Evolutionary conservation across 139 green algal genomes (phyloP), one percentile per base, ranked within the genome.

Genomic region (Picochlorum sp.): DNA sequence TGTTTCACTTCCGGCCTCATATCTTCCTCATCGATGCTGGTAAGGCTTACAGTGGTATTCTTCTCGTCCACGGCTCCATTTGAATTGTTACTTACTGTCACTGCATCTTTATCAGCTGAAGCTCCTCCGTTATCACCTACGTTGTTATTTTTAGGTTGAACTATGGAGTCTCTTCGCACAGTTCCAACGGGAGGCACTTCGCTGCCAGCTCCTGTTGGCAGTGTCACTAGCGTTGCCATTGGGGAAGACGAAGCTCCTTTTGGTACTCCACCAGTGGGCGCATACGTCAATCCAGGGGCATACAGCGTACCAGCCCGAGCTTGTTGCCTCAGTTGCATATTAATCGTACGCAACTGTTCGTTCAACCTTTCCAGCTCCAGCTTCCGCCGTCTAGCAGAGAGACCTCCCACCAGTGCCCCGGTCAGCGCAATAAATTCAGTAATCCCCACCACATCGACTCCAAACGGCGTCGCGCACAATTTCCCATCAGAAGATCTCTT

Each of bases 371-470:
- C 85, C 33, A 94, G 30, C 72, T 95, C 87, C 16, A 76, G 63
- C 77, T 95, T 95, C 29, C 87, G 75, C 55, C 84, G 72, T 5
- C 84, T 68, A 1, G 87, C 81, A 14, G 79, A 73, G 10, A 95
- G 56, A 16, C 87, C 79, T 50, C 69, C 70, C 37, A 82, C 74
- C 25, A 85, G 52, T 28, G 87, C 87, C 4, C 87, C 84, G 13
- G 89, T 78, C 0, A 96, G 69, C 16, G 83, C 86, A 2, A 97
- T 54, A 2, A 83, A 54, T 74, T 96, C 85, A 2, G 84, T 96
- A 76, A 97, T 96, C 50, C 90, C 90, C 7, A 97, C 90, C 8
- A 97, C 82, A 52, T 97, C 90, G 2, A 97, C 71, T 41, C 90
- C 90, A 77, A 90, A 97, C 1, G 90, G 90, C 10, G 90, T 97